Conservation (phyloP, 2,329 filamentous ascomycete species). For the Sporothrix euskadiensis region DNA sequence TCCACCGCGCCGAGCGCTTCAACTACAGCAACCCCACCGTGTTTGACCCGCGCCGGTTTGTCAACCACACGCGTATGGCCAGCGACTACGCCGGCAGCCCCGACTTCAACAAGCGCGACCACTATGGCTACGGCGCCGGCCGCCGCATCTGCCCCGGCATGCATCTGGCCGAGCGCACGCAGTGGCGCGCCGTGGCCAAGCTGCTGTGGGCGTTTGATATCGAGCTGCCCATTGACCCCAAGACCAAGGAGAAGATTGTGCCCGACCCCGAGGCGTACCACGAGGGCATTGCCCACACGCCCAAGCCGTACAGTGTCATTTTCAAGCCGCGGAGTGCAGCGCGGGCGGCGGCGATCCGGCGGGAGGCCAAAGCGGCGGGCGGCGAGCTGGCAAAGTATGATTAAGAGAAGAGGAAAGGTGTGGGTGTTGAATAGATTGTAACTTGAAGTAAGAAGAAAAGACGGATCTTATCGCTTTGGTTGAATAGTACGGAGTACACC, state of each 20-base stretch:
- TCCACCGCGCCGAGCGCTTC: background rate
- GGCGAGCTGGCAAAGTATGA: background rate
- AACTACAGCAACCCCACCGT: background rate
- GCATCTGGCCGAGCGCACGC: constrained; percentile 51
- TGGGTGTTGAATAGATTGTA: background rate
- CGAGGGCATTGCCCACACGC: constrained; percentile 1
- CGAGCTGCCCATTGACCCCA: background rate
- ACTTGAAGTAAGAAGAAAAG: background rate
- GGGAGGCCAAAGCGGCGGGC: background rate
- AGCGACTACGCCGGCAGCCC: background rate
- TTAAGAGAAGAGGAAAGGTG: background rate
- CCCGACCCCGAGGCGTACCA: background rate
- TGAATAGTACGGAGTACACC: too few relatives aligned
- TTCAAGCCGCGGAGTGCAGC: constrained; percentile 1
- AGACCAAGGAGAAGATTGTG: background rate
- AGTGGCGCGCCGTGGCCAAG: constrained; percentile 50
- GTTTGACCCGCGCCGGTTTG: background rate
- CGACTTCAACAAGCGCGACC: constrained; percentile 44
- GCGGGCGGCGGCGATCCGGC: background rate
- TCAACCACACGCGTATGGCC: background rate
- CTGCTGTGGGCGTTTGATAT: constrained; percentile 46
- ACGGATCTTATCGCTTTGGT: background rate
- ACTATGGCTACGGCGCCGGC: constrained; percentile 57
- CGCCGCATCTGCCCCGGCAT: constrained; percentile 59
- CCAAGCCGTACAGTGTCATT: background rate